phyloP scores from a whole-genome alignment of 441 rosid genomes.

The Erodium texanum region DNA sequence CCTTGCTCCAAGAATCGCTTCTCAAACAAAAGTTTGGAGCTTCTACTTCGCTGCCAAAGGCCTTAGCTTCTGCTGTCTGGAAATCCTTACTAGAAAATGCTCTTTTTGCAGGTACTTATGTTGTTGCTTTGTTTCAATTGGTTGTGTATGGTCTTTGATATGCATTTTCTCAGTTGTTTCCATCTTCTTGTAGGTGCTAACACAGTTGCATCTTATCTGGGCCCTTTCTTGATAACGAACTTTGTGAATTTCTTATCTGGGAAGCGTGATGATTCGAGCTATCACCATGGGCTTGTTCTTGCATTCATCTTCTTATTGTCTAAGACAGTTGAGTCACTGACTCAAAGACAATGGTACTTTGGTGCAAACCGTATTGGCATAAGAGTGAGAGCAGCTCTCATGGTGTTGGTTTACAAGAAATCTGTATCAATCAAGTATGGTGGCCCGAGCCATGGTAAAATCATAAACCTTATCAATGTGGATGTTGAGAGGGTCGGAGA shows the following conservation, averaged over 20 bases:
- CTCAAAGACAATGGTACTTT: conserved; percentile 63
- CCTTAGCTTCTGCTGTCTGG: conserved; percentile 35
- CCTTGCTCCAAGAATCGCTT: conserved; percentile 39
- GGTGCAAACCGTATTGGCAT: conserved; percentile 40
- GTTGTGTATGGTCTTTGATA: not conserved
- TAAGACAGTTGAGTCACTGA: conserved; percentile 51
- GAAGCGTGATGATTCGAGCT: conserved; percentile 30
- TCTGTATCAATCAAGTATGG: conserved; percentile 36
- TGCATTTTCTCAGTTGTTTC: conserved; percentile 1
- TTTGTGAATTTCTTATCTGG: conserved; percentile 48
- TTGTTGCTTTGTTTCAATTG: not conserved
- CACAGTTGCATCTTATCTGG: conserved; percentile 50
- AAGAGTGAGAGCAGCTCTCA: conserved; percentile 42
- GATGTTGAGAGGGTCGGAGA: conserved; percentile 67
- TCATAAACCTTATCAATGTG: conserved; percentile 49
- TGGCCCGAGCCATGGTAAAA: conserved; percentile 39
- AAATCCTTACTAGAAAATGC: conserved; percentile 43
- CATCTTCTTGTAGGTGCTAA: conserved; percentile 34
- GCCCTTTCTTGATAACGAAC: conserved; percentile 53
- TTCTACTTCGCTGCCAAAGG: conserved; percentile 26
- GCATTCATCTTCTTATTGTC: conserved; percentile 49
- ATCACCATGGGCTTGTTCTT: conserved; percentile 38
- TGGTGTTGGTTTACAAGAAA: conserved; percentile 45
- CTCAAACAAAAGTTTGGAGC: conserved; percentile 28
- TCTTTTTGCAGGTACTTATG: conserved; percentile 40